These are phyloP conservation scores for Coniochaeta hoffmannii DNA, from an alignment of 2,329 filamentous ascomycete genomes.

Conservation along the genomic window DNA sequence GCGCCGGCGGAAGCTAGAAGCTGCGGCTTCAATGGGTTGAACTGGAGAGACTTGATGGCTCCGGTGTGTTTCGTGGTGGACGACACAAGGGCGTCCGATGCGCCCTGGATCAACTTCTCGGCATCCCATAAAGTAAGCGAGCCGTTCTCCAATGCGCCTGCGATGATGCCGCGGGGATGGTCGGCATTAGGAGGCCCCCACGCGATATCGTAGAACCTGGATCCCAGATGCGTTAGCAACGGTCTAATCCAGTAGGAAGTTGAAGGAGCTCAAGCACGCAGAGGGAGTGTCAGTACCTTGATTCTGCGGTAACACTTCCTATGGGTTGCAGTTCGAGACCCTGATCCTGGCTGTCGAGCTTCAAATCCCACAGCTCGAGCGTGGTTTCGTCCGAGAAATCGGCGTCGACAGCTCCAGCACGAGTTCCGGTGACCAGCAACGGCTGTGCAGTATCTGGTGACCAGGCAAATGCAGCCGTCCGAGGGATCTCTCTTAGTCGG, in stretches of 20 bases:
- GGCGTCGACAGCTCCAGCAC: conserved; percentile 89
- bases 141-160: conserved; percentile 90
- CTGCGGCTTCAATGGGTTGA: conserved; percentile 88
- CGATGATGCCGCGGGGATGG: conserved; percentile 80
- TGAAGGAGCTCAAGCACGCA: too few species aligned
- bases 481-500: conserved; percentile 89
- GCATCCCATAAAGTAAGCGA: conserved; percentile 92
- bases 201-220: conserved; percentile 91
- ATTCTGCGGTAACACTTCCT: conserved; percentile 78
- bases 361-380: conserved; percentile 92
- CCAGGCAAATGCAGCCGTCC: conserved; percentile 97
- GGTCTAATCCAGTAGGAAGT: conserved; percentile 9
- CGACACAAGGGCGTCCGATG: conserved; percentile 70
- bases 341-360: conserved; percentile 67
- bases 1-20: conserved; percentile 87
- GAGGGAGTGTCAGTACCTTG: conserved; percentile 53
- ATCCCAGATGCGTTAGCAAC: conserved; percentile 4
- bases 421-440: conserved; percentile 85
- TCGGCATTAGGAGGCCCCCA: conserved; percentile 81
- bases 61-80: conserved; percentile 86
- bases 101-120: conserved; percentile 52
- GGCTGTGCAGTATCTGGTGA: conserved; percentile 73
- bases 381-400: conserved; percentile 98
- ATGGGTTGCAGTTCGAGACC: conserved; percentile 79
- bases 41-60: conserved; percentile 89